phyloP scores from a whole-genome alignment of 2,329 filamentous ascomycete genomes.

The Sclerotinia trifoliorum region DNA sequence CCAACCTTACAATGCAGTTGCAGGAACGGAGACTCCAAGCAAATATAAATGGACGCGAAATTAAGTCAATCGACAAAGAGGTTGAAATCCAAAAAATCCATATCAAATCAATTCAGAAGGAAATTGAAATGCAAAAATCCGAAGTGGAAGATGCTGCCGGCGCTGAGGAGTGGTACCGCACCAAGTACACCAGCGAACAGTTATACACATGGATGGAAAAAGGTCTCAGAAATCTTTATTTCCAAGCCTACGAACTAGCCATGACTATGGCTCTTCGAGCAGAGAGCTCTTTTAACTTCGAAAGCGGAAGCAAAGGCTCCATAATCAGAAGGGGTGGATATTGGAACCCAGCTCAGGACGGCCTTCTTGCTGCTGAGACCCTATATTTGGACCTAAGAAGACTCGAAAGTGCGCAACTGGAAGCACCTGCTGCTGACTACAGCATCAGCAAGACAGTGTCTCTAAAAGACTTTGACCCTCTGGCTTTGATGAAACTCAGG shows the following conservation, averaged over 20 bases:
- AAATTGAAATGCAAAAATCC: not conserved
- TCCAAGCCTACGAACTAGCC: not conserved
- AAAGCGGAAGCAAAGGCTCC: not conserved
- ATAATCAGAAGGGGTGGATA: not conserved
- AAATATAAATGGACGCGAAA: slow-evolving; percentile 5
- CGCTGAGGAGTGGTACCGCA: slow-evolving; percentile 2
- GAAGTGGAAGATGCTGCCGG: not conserved
- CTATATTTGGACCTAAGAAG: slow-evolving; percentile 11
- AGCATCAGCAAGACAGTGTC: slow-evolving; percentile 19
- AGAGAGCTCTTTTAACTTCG: slow-evolving; percentile 4
- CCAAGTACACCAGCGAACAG: slow-evolving; percentile 6
- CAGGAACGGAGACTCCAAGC: slow-evolving; percentile 5
- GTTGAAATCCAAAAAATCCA: not conserved
- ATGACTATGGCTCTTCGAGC: not conserved
- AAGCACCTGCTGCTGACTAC: slow-evolving; percentile 15
- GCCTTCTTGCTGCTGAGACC: slow-evolving; percentile 20
- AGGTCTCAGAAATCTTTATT: not conserved
- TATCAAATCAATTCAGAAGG: slow-evolving; percentile 3
- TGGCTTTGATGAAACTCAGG: slow-evolving; percentile 20
- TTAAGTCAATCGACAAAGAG: slow-evolving; percentile 9
- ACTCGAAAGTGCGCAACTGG: slow-evolving; percentile 11
- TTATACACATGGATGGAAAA: slow-evolving; percentile 9
- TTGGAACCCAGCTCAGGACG: slow-evolving; percentile 18
- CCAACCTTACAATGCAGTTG: slow-evolving; percentile 6
- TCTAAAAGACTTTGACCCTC: slow-evolving; percentile 15